phyloP scores from a whole-genome alignment of 2,329 filamentous ascomycete species.

The Raffaelea ambrosiae region DNA sequence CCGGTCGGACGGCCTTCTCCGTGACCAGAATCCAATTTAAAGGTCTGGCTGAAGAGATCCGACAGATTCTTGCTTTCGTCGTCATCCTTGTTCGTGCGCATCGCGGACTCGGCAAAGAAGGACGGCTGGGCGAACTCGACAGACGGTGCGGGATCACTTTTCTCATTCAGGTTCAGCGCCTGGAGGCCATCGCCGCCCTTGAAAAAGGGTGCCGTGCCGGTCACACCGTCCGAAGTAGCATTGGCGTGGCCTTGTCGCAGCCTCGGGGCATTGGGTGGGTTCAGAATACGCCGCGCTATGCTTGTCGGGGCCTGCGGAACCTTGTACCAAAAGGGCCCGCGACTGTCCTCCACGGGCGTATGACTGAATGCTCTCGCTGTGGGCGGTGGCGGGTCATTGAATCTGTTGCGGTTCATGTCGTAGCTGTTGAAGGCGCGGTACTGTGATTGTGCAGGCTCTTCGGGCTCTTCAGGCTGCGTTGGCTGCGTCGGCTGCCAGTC shows the following conservation, averaged over 20 bases:
- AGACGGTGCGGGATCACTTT: background rate
- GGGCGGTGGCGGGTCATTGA: conserved; percentile 24
- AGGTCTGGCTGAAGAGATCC: conserved; percentile 34
- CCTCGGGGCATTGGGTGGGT: conserved; percentile 49
- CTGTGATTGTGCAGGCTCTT: conserved; percentile 32
- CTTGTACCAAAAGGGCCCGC: conserved; percentile 58
- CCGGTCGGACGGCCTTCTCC: conserved; percentile 10
- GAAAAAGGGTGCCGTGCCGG: no score
- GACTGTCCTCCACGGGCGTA: conserved; percentile 32
- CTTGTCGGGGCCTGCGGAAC: conserved; percentile 60
- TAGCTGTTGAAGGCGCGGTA: conserved; percentile 46
- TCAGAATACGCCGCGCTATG: conserved; percentile 54
- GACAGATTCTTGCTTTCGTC: conserved; percentile 35
- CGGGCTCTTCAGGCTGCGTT: conserved; percentile 26
- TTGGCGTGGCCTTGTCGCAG: conserved; percentile 23
- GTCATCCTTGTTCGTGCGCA: conserved; percentile 14
- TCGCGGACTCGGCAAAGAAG: conserved; percentile 43
- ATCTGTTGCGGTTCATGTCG: conserved; percentile 18
- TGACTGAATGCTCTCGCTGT: conserved; percentile 36
- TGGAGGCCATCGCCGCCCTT: no score
- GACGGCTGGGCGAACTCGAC: conserved; percentile 37
- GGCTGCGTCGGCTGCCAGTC: conserved; percentile 59
- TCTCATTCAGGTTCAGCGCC: conserved; percentile 16
- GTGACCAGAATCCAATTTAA: conserved; percentile 28
- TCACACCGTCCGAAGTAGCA: no score